phyloP scores from a whole-genome alignment of 345 rosid genomes.

The Linum tenue region DNA sequence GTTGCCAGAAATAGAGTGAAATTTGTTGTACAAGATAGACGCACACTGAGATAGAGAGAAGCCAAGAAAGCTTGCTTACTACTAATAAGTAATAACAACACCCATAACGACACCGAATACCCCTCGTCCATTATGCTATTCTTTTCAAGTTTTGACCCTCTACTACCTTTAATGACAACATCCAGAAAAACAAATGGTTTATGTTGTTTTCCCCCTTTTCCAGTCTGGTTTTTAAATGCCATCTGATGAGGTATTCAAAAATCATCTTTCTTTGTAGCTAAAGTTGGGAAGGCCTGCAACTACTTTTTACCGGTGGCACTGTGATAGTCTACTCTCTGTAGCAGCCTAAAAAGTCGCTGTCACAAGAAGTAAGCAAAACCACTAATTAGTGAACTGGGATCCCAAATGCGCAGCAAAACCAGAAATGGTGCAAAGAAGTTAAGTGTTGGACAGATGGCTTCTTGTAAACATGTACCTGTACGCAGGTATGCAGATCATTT shows the following conservation, averaged over 20 bases:
- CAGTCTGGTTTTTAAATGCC: background rate
- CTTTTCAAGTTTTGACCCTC: background rate
- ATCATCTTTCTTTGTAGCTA: background rate
- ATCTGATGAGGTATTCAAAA: too few species aligned
- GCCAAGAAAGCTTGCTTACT: background rate
- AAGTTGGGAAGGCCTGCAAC: background rate
- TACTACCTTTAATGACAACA: background rate
- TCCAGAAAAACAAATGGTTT: background rate
- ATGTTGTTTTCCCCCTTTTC: background rate
- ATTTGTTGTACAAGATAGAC: too few species aligned
- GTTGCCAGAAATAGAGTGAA: too few species aligned
- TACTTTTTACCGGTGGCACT: background rate
- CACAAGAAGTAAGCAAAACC: background rate
- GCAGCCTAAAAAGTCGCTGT: background rate
- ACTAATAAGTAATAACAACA: background rate
- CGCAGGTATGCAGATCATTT: constrained; percentile 62
- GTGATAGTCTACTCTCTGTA: background rate
- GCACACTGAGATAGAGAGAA: too few species aligned
- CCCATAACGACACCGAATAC: background rate
- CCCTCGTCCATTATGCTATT: background rate
- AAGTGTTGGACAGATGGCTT: background rate
- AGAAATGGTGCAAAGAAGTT: background rate
- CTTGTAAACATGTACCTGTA: constrained; percentile 35
- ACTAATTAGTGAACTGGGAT: background rate
- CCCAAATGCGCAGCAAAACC: background rate